A percentile compares a stretch with the other conserved stretches of the same genome.
These are phyloP conservation scores for Knoxdaviesia capensis DNA, from an alignment of 2,329 filamentous ascomycete genomes.

Conservation along the genomic window DNA sequence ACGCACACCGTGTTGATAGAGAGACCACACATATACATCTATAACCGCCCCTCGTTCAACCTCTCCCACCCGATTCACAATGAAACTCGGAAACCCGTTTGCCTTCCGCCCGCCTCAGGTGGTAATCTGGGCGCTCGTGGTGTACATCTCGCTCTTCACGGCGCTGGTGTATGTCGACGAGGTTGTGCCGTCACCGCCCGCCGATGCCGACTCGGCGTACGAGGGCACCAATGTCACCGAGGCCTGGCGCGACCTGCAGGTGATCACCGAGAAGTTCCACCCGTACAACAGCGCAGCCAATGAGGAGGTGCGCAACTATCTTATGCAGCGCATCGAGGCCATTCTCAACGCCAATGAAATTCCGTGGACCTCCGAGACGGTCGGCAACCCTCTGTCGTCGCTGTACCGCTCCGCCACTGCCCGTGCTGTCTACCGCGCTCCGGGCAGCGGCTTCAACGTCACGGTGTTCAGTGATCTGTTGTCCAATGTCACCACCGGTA, in stretches of 20 bases:
- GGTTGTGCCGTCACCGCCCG: slow-evolving; percentile 38
- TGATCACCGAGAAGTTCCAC: slow-evolving; percentile 56
- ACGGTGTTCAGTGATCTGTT: slow-evolving; percentile 60
- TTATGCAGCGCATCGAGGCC: slow-evolving; percentile 48
- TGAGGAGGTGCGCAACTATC: slow-evolving; percentile 57
- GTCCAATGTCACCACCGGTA: slow-evolving; percentile 49
- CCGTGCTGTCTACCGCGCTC: neutral
- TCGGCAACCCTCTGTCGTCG: slow-evolving; percentile 1
- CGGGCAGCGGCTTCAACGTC: slow-evolving; percentile 13
- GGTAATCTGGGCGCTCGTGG: slow-evolving; percentile 52
- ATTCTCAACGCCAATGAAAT: slow-evolving; percentile 46
- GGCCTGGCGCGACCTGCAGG: slow-evolving; percentile 69
- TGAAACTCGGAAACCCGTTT: slow-evolving; percentile 28
- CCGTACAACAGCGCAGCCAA: slow-evolving; percentile 79
- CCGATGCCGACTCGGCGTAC: slow-evolving; percentile 33
- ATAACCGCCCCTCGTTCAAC: no score
- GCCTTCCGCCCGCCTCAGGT: slow-evolving; percentile 68
- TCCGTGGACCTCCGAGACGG: slow-evolving; percentile 21
- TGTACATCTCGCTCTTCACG: slow-evolving; percentile 62
- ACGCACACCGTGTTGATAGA: no score
- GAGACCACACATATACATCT: no score
- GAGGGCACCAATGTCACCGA: slow-evolving; percentile 61
- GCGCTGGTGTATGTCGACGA: slow-evolving; percentile 57
- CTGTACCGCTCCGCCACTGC: slow-evolving; percentile 8
- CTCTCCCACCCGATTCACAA: no score